A percentile compares a stretch with the other conserved stretches of the same genome.
phyloP scores from a whole-genome alignment of 805 yeast species.

The Komagataella pseudopastoris region DNA sequence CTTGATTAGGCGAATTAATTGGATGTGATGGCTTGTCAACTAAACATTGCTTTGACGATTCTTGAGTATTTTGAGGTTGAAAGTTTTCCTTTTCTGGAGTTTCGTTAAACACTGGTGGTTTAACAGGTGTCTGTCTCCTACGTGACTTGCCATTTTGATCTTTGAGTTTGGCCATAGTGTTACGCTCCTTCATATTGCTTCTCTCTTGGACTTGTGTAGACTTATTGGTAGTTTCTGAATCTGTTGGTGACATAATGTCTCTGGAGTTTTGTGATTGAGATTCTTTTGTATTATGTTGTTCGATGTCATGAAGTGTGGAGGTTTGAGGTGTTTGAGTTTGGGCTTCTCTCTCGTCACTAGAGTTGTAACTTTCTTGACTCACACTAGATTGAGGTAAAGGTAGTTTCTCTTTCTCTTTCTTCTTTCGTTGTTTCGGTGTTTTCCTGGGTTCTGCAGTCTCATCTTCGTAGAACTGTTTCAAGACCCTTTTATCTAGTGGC shows the following conservation, averaged over 20 bases:
- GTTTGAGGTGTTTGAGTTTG: not conserved
- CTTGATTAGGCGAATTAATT: not conserved
- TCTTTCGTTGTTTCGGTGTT: not conserved
- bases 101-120: not conserved
- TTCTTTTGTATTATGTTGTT: not conserved
- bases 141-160: not conserved
- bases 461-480: slow-evolving; percentile 23
- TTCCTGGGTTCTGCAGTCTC: slow-evolving; percentile 4
- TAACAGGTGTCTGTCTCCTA: not conserved
- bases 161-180: not conserved
- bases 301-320: not conserved
- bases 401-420: not conserved
- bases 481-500: slow-evolving; percentile 24
- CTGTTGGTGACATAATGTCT: not conserved
- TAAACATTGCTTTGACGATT: not conserved
- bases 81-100: slow-evolving; percentile 6
- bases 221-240: not conserved
- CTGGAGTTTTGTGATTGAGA: not conserved
- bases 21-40: not conserved
- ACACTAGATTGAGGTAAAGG: not conserved
- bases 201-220: not conserved
- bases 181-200: not conserved
- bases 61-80: not conserved
- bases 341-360: not conserved
- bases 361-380: not conserved